Conservation (phyloP, 768 basidiomycete genomes). For the Boletus patriciae region DNA sequence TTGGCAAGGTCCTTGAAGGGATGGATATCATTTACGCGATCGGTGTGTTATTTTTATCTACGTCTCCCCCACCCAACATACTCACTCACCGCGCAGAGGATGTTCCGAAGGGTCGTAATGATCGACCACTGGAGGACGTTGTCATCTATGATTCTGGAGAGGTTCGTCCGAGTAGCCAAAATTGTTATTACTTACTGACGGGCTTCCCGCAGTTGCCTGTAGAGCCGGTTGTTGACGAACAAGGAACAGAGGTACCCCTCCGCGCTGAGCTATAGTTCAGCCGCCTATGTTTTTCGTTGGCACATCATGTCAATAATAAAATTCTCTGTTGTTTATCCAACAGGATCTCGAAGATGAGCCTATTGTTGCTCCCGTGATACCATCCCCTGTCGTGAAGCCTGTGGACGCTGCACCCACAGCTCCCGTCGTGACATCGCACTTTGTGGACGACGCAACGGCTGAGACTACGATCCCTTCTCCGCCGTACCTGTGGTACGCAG, state of each 20-base stretch:
- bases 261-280: slow-evolving; percentile 86
- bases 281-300: slow-evolving; percentile 36
- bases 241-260: slow-evolving; percentile 89
- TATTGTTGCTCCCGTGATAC: slow-evolving; percentile 11
- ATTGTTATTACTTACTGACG: slow-evolving; percentile 18
- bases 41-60: slow-evolving; percentile 45
- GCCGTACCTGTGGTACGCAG: slow-evolving; percentile 21
- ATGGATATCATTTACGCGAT: slow-evolving; percentile 83
- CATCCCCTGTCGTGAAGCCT: slow-evolving; percentile 1
- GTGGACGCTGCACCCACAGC: neutral
- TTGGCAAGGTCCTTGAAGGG: slow-evolving; percentile 89
- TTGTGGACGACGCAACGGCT: neutral
- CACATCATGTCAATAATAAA: slow-evolving; percentile 50
- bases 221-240: slow-evolving; percentile 53
- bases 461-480: neutral
- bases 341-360: slow-evolving; percentile 40
- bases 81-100: slow-evolving; percentile 55
- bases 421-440: neutral
- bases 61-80: neutral
- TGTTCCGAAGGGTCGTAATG: slow-evolving; percentile 63
- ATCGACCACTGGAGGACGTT: slow-evolving; percentile 77
- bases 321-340: slow-evolving; percentile 47
- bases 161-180: slow-evolving; percentile 43
- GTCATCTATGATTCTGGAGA: slow-evolving; percentile 86
- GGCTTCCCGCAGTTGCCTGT: slow-evolving; percentile 45